Evolutionary conservation across 2,329 filamentous ascomycete genomes (phyloP), one percentile per base, ranked within the genome.

Genomic region (Monosporascus sp.): DNA sequence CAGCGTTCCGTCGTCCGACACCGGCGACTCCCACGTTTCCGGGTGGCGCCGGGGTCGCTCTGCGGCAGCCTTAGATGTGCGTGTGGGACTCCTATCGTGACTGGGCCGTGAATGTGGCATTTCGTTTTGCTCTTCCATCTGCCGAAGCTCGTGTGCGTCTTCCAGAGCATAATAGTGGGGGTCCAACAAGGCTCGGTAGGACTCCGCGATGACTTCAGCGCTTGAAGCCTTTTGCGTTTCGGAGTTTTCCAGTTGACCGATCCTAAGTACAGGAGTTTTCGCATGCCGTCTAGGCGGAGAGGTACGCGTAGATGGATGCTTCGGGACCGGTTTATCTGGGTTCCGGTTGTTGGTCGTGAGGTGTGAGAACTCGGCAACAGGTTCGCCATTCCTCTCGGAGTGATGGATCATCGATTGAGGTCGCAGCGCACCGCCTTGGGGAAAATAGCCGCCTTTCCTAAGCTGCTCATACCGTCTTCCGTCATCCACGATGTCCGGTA

Each of bases 231-330:
- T 71, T 36, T 65, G 65, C 3, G 64, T 55, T 3, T 57, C 56
- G 15, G 60, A 54, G 7, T 66, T 66, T 54, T 81, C 78, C 2
- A 78, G 68, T 59, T 81, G 77, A 15, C 77, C 77, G 53, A 81
- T 76, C 9, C 68, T 67, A 43, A 71, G 71, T 22, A 80, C 75
- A 0, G 78, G 78, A 2, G 77, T 81, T 63, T 80, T 81, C 39
- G 77, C 76, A 50, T 75, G 74, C 31, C 75, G 72, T 52, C 76
- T 72, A 58, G 71, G 70, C 7, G 63, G 64, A 3, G 67, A 68
- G 6, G 58, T 51, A 2, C 56, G 51, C 2, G 65, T 59, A n/a
- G 63, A 50, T 3, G 51, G 44, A 3, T 61, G 59, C 3, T 53
- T 58, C 49, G 59, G 60, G 45, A 60, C 49, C 24, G 60, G 54